Evolutionary conservation across 768 basidiomycete genomes (phyloP).

Genomic region (Cyathus striatus): DNA sequence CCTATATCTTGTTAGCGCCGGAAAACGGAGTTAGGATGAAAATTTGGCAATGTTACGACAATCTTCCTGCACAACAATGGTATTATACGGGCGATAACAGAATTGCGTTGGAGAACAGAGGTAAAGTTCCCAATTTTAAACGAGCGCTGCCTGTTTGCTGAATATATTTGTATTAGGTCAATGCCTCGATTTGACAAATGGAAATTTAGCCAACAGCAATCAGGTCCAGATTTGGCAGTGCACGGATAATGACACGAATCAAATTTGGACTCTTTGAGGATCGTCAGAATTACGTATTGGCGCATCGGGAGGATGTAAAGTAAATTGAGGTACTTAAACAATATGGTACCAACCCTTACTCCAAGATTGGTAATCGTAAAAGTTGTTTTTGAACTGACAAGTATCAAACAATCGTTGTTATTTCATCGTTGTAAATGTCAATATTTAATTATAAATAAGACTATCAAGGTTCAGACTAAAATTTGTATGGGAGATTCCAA

Average conservation of each 20-base stretch:
- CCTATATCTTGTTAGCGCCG: conserved; percentile 8
- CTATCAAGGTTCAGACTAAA: too few species aligned
- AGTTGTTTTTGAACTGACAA: too few species aligned
- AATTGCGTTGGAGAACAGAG: conserved; percentile 12
- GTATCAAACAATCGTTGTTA: too few species aligned
- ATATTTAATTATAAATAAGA: too few species aligned
- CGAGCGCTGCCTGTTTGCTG: too few species aligned
- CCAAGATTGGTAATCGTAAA: too few species aligned
- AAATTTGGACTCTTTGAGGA: conserved; percentile 11
- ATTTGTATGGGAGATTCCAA: too few species aligned
- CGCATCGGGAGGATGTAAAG: too few species aligned
- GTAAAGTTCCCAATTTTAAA: conserved; percentile 4
- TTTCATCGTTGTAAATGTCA: too few species aligned
- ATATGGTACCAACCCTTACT: too few species aligned
- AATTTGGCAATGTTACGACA: conserved; percentile 17
- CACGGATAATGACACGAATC: conserved; percentile 12
- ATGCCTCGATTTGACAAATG: conserved; percentile 16
- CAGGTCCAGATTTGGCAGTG: conserved; percentile 16
- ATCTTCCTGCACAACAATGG: conserved; percentile 18
- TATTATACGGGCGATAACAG: conserved; percentile 18
- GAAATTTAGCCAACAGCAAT: conserved; percentile 12
- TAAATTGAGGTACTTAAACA: too few species aligned
- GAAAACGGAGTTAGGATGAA: conserved; percentile 14
- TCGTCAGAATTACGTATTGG: too few species aligned
- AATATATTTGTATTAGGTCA: conserved; percentile 6